phyloP scores from a whole-genome alignment of 75 land plant species.

The Picea sitchensis region DNA sequence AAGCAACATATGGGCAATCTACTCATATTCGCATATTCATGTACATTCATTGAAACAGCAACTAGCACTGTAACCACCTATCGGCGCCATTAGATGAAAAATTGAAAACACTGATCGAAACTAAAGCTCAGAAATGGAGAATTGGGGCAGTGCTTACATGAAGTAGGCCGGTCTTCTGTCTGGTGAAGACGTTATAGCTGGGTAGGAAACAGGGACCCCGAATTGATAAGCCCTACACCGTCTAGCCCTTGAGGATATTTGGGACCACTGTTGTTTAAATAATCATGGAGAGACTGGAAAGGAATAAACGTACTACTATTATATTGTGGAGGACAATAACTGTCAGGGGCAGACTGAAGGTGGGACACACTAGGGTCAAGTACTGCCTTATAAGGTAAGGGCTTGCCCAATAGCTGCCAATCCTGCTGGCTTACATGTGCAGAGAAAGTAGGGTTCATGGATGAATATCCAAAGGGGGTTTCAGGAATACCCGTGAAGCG shows the following conservation, averaged over 20 bases:
- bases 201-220: neutral
- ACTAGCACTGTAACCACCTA: too few species aligned
- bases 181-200: neutral
- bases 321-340: too few species aligned
- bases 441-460: neutral
- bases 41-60: too few species aligned
- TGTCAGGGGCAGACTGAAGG: neutral
- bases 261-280: neutral
- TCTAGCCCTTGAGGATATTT: neutral
- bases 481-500: slow-evolving; percentile 65
- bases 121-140: too few species aligned
- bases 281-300: neutral
- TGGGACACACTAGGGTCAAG: neutral
- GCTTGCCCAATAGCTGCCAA: too few species aligned
- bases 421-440: neutral
- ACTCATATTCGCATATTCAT: neutral
- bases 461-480: neutral
- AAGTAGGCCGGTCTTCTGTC: neutral
- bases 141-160: too few species aligned
- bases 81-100: too few species aligned
- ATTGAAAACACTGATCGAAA: too few species aligned
- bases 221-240: neutral
- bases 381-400: neutral
- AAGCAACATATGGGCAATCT: neutral
- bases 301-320: neutral